A percentile compares a stretch with the other conserved stretches of the same genome.
phyloP scores from a whole-genome alignment of 768 basidiomycete genomes.

The Neoboletus brunneissimus region DNA sequence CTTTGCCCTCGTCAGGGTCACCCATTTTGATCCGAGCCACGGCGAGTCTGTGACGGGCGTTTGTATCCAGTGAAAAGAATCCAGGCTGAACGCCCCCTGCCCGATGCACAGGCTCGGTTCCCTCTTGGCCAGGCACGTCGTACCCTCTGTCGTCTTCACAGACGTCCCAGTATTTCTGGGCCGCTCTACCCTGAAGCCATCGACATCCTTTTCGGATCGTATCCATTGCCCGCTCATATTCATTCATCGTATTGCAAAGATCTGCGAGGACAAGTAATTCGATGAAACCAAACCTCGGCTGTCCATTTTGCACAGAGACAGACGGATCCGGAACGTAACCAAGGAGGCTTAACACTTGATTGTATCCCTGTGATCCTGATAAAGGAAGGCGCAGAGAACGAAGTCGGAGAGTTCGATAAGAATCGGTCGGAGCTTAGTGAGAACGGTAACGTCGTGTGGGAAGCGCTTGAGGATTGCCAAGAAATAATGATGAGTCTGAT shows the following conservation, averaged over 20 bases:
- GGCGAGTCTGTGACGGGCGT: conserved; percentile 75
- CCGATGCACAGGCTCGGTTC: background rate
- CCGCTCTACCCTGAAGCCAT: background rate
- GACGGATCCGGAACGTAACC: conserved; percentile 8
- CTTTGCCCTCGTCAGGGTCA: conserved; percentile 78
- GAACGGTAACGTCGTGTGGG: conserved; percentile 66
- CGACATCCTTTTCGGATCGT: background rate
- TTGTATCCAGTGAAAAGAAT: background rate
- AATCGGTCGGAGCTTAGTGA: conserved; percentile 64
- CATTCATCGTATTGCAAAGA: background rate
- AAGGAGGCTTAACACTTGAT: background rate
- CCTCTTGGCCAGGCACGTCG: conserved; percentile 52
- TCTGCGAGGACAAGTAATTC: background rate
- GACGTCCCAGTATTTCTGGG: background rate
- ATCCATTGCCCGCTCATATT: background rate
- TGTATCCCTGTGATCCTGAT: background rate
- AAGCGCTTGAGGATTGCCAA: conserved; percentile 1
- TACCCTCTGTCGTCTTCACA: conserved; percentile 1
- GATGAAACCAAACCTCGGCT: conserved; percentile 17
- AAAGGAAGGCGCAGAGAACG: background rate
- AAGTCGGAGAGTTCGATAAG: background rate
- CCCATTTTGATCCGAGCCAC: conserved; percentile 79
- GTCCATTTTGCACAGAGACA: conserved; percentile 1
- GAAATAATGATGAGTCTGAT: background rate
- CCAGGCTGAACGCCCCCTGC: background rate